Evolutionary conservation across 495 filamentous ascomycete genomes (phyloP), one percentile per base, ranked within the genome.

Genomic region (Bryoglossum gracile): DNA sequence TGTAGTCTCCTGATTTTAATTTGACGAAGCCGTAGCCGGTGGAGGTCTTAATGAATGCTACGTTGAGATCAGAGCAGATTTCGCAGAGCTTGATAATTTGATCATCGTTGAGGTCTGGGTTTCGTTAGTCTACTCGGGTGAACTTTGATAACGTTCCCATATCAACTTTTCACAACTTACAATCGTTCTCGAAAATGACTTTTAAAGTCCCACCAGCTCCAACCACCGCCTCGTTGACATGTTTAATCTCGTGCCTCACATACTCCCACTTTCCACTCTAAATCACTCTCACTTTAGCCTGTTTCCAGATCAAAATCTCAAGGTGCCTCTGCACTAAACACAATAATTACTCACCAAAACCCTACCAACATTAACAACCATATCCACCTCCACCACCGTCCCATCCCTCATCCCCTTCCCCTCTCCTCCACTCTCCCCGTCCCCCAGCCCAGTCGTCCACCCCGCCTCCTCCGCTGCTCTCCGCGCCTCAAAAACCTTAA

Each of bases 121-220:
- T 25, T 4, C 13, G 19, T 47, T 17, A 47, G 9, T n/a, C 21
- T 9, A 19, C 10, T n/a, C 1, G 17, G 24, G 10, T 40, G 23
- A 11, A 16, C 13, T n/a, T n/a, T n/a, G n/a, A n/a, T n/a, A n/a
- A n/a, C n/a, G n/a, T n/a, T n/a, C n/a, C n/a, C n/a, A n/a, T n/a
- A n/a, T n/a, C n/a, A n/a, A n/a, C n/a, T n/a, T 43, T 8, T 38
- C 17, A 19, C 32, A 46, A 55, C 52, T 50, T 4, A 55, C 47
- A 81, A 43, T 74, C 73, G 54, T 74, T 79, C 50, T 78, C 75
- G 37, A 81, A 79, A 48, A 81, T 79, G 34, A 78, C 76, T 53
- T 81, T 81, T 14, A 81, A 60, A 1, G 68, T 66, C 0, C 67
- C 75, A 1, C 69, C 66, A 13, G 56, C 43, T 4, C 26, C 33